Base-by-base conservation (phyloP, 148 eudicot species). In the Amaranthus cruentus region DNA sequence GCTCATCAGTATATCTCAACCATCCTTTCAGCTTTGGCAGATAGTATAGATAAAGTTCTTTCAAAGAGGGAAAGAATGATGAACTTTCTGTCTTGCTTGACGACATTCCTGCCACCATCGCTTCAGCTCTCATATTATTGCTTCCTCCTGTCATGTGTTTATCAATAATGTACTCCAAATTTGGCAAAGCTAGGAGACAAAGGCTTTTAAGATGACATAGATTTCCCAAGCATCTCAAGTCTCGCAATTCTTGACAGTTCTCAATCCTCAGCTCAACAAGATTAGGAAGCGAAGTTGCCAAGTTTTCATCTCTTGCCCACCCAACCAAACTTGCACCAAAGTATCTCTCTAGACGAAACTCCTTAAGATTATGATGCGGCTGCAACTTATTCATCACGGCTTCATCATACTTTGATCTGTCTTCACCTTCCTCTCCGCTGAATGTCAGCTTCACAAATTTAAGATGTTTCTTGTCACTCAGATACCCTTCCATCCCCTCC, bases 41-140 rank as follows among this genome's bases (percentile, higher is more conserved):
- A 60, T 48, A 8, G 3, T 13, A 9, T 43, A 72, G 1, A 2
- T 7, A n/a, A 4, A 72, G 48, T 48, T 3, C 15, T 50, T 74
- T 63, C 21, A 74, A 63, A 15, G 63, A 55, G 42, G 77, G 77
- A 15, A 74, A 74, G 12, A 55, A 65, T 9, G 61, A 14, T 63
- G 12, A 12, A 9, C 3, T 5, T 9, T 47, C 42, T 61, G 65
- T 9, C 46, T 28, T 28, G 11, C 65, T 47, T 28, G 38, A 5
- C 42, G 65, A 43, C 46, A 28, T 28, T 28, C 38, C 38, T 28
- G 38, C 38, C 38, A 28, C 38, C 38, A 28, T 28, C 38, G 38
- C 51, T 46, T 11, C 3, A 42, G 21, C 55, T 59, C 2, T 28
- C 38, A 28, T 28, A 28, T 28, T 2, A 28, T 28, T 28, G 38